These are phyloP conservation scores for Alternaria novae-zelandiae DNA, from an alignment of 2,329 filamentous ascomycete species.

Conservation along the genomic window DNA sequence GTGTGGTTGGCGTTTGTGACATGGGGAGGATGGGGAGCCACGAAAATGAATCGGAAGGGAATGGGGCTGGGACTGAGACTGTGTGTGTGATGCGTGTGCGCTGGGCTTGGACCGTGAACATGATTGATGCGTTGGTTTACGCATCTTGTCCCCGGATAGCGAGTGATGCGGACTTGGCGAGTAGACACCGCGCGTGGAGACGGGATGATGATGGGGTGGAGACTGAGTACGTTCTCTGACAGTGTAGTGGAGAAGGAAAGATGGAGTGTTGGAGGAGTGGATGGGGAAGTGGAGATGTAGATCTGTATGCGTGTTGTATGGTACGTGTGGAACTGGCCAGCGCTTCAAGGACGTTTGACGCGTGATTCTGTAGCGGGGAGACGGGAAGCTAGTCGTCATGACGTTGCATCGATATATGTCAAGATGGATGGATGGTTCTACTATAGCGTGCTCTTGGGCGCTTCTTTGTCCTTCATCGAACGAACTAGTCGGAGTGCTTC, in stretches of 20 bases:
- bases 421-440: no score
- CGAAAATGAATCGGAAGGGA: neutral
- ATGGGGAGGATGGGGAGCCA: neutral
- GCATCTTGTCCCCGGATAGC: neutral
- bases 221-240: neutral
- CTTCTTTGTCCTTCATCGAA: constrained; percentile 35
- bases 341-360: neutral
- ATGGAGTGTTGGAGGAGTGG: neutral
- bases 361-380: neutral
- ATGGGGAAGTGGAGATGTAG: neutral
- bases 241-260: neutral
- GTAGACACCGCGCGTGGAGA: neutral
- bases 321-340: neutral
- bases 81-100: neutral
- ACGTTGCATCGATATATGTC: no score
- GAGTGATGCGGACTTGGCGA: neutral
- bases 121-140: neutral
- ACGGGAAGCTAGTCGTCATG: neutral
- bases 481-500: constrained; percentile 35
- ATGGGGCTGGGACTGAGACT: neutral
- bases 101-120: neutral
- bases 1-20: neutral
- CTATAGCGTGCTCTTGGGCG: constrained; percentile 31
- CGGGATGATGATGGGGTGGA: neutral
- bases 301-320: neutral